Evolutionary conservation across 352 stramenopile genomes (phyloP), one percentile per base, ranked within the genome.

Genomic region (Phytophthora fragariaefolia): DNA sequence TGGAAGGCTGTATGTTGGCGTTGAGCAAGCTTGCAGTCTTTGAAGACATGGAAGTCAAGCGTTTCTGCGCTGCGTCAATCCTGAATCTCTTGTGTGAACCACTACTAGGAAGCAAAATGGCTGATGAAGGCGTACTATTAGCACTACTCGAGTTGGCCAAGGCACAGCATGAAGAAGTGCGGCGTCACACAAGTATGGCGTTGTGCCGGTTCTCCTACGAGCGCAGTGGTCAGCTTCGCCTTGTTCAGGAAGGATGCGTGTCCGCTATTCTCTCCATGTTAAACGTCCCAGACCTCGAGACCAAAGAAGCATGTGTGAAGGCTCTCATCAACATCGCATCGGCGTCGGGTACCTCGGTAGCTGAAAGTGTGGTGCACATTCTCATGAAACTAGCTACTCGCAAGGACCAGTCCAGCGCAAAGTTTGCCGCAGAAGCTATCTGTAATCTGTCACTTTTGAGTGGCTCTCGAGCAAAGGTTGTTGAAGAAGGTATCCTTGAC

Each of bases 221-320:
- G 22, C 83, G 82, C 24, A 71, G 62, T 12, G 85, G 85, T 0
- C 87, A 95, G 40, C 68, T 90, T 2, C 82, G 82, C 26, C 77
- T 95, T 7, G 83, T 95, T 0, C 87, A 95, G 32, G 87, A 95
- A 75, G 87, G 87, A 4, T 93, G 84, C 22, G 85, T 92, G 15
- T 92, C 87, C 3, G 87, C 87, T 22, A 91, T 95, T 57, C 74
- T 95, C 15, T 93, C 84, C 13, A 93, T 95, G 87, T 75, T 95
- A 24, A 95, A 95, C 64, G 80, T 86, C 9, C 72, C 87, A 0
- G 87, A 95, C 43, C 66, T 77, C n/a, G 83, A 91, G 36, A 93
- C 87, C 1, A 95, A 93, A 56, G 87, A 95, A 56, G 82, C 87
- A 1, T 92, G 87, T 40, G 76, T 95, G n/a, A 95, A 93, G 58